phyloP scores from a whole-genome alignment of 2,329 filamentous ascomycete species.

The Neonectria magnoliae region DNA sequence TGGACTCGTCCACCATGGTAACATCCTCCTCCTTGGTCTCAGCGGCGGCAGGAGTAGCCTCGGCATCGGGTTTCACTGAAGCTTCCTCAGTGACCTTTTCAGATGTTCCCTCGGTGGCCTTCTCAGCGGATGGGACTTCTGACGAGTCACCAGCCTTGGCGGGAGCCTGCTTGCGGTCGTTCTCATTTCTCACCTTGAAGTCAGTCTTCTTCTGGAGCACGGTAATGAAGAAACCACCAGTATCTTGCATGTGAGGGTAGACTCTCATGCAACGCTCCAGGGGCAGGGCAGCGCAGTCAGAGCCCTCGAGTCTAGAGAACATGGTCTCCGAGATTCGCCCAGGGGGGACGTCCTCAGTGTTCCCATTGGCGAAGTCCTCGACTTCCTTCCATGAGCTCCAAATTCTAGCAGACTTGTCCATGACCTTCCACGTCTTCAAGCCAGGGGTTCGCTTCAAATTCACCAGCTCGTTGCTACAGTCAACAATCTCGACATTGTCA shows the following conservation, averaged over 20 bases:
- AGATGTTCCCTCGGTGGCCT: constrained; percentile 21
- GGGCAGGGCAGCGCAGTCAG: constrained; percentile 71
- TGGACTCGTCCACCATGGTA: constrained; percentile 44
- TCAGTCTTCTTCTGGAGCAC: constrained; percentile 92
- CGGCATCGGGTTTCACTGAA: constrained; percentile 38
- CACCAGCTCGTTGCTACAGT: constrained; percentile 82
- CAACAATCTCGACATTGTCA: constrained; percentile 83
- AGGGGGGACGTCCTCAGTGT: constrained; percentile 64
- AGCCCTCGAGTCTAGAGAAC: constrained; percentile 74
- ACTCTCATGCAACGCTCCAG: constrained; percentile 92
- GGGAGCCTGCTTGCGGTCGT: constrained; percentile 54
- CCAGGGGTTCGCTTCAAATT: constrained; percentile 81
- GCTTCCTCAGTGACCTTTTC: constrained; percentile 33
- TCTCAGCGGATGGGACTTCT: constrained; percentile 27
- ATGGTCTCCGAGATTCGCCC: constrained; percentile 80
- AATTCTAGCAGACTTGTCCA: constrained; percentile 83
- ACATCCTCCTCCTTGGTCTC: constrained; percentile 43
- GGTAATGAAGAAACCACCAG: constrained; percentile 96
- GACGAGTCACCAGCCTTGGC: constrained; percentile 28
- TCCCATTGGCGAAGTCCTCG: constrained; percentile 72
- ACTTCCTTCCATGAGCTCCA: constrained; percentile 87
- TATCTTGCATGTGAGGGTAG: constrained; percentile 95
- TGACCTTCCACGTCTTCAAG: constrained; percentile 85
- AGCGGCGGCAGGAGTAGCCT: constrained; percentile 6
- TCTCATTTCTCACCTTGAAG: constrained; percentile 80